Conservation (phyloP, 306 rosid species). For the Prunus persica region Prunus_persica_NCBIv2 NC_034016.1:17254001-17254500, state of each 20-base stretch:
- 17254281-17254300: slow-evolving; percentile 70
- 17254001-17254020: not conserved
- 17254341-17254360: slow-evolving; percentile 66
- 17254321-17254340: slow-evolving; percentile 92
- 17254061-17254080: not conserved
- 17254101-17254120: not conserved
- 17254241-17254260: not conserved
- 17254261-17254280: slow-evolving; percentile 25
- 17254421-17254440: slow-evolving; percentile 54
- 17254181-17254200: not conserved
- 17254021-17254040: not conserved
- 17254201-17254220: not conserved
- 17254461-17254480: not conserved
- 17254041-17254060: not conserved
- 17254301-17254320: slow-evolving; percentile 51
- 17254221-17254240: not conserved
- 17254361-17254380: slow-evolving; percentile 71
- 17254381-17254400: slow-evolving; percentile 73
- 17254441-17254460: not conserved
- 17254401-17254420: slow-evolving; percentile 54
- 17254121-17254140: not conserved
- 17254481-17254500: slow-evolving; percentile 3
- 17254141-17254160: not conserved
- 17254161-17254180: not conserved
- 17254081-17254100: not conserved